phyloP scores from a whole-genome alignment of 371 early-diverging fungal species.

The Mortierella sp. region DNA sequence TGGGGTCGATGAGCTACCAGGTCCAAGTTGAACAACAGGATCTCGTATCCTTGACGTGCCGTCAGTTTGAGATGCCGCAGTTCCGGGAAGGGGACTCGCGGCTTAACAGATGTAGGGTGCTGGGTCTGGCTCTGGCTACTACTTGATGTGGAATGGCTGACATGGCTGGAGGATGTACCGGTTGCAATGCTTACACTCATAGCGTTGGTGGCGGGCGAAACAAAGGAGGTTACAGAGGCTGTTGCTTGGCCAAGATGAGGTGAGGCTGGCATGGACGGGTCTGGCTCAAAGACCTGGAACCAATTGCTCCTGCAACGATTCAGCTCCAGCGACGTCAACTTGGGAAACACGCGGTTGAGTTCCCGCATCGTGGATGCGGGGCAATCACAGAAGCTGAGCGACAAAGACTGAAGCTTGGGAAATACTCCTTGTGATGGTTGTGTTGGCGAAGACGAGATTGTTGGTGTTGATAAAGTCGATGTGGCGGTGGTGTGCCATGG shows the following conservation, averaged over 20 bases:
- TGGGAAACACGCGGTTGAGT: slow-evolving; percentile 34
- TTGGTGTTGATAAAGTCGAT: neutral
- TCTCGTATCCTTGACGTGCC: slow-evolving; percentile 30
- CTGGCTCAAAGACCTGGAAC: slow-evolving; percentile 42
- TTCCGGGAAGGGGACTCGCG: slow-evolving; percentile 20
- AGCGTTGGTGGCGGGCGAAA: neutral
- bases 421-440: neutral
- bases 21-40: slow-evolving; percentile 27
- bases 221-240: slow-evolving; percentile 1
- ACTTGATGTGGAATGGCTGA: slow-evolving; percentile 11
- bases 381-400: slow-evolving; percentile 29
- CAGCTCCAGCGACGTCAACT: slow-evolving; percentile 30
- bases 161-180: neutral
- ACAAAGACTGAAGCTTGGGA: slow-evolving; percentile 26
- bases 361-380: slow-evolving; percentile 28
- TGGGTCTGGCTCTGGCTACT: neutral
- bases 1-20: slow-evolving; percentile 16
- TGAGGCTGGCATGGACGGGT: slow-evolving; percentile 17
- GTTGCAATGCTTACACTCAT: neutral
- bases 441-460: neutral
- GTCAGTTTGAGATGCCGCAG: slow-evolving; percentile 30
- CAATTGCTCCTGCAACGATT: slow-evolving; percentile 37
- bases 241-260: slow-evolving; percentile 10
- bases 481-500: neutral
- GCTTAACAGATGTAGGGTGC: neutral